Conservation (phyloP, 2,329 filamentous ascomycete species). For the Pseudogymnoascus sp. region DNA sequence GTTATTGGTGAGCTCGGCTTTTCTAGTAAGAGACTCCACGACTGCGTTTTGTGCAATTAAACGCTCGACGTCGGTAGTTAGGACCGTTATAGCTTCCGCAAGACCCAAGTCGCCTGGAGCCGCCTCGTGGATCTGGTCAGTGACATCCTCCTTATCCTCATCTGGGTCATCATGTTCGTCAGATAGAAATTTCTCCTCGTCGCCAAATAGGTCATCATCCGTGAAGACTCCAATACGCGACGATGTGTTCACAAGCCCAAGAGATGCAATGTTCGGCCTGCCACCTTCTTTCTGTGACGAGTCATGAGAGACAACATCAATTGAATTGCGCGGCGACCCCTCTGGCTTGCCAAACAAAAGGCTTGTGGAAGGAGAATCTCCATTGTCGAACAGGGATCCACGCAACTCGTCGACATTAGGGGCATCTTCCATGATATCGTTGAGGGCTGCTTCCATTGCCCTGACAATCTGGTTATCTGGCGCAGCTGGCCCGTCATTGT, state of each 20-base stretch:
- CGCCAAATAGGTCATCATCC: constrained; percentile 85
- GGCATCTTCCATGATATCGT: constrained; percentile 80
- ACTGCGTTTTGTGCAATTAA: constrained; percentile 81
- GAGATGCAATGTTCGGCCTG: constrained; percentile 81
- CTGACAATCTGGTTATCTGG: constrained; percentile 77
- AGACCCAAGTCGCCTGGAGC: constrained; percentile 89
- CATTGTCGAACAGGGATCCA: constrained; percentile 57
- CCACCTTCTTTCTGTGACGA: constrained; percentile 39
- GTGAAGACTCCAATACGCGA: constrained; percentile 87
- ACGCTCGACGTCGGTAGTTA: constrained; percentile 88
- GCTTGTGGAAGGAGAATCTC: constrained; percentile 40
- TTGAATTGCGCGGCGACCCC: constrained; percentile 52
- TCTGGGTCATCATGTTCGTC: constrained; percentile 73
- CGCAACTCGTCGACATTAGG: constrained; percentile 57
- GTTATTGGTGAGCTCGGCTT: constrained; percentile 96
- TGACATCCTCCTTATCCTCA: constrained; percentile 47
- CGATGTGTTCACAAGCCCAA: constrained; percentile 81
- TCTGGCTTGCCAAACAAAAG: constrained; percentile 44
- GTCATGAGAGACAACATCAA: constrained; percentile 44
- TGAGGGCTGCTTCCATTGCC: constrained; percentile 86
- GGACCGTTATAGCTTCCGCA: constrained; percentile 79
- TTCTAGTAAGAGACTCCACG: constrained; percentile 81
- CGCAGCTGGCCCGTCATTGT: constrained; percentile 40
- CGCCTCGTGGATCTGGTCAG: constrained; percentile 84
- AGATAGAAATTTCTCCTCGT: constrained; percentile 75